Percentiles rank a stretch among this genome's conserved stretches.
Evolutionary conservation across 1,284 basidiomycete genomes (phyloP).

Genomic region (Entoloma clypeatum): DNA sequence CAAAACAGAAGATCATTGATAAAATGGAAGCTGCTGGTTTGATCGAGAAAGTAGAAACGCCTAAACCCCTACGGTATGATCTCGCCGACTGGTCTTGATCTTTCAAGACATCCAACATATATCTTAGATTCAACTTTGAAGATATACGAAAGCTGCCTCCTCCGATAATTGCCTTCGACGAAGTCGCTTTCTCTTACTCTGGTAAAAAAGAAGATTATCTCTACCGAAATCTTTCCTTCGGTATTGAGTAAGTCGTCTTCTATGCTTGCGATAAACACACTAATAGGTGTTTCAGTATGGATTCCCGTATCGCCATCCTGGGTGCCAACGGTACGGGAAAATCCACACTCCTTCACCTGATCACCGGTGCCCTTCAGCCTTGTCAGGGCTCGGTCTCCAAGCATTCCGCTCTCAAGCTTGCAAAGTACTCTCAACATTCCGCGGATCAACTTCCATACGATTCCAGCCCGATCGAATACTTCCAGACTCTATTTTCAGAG

Average conservation of each 20-base stretch:
- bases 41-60: constrained; percentile 82
- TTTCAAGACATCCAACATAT: constrained; percentile 8
- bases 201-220: constrained; percentile 86
- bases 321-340: constrained; percentile 99
- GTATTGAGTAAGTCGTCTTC: constrained; percentile 76
- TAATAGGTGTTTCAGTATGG: constrained; percentile 61
- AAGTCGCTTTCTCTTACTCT: constrained; percentile 94
- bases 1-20: constrained; percentile 99
- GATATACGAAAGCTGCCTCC: constrained; percentile 92
- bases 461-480: constrained; percentile 90
- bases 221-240: constrained; percentile 87
- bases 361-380: constrained; percentile 84
- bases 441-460: constrained; percentile 98
- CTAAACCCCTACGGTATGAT: constrained; percentile 58
- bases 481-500: constrained; percentile 74
- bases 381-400: constrained; percentile 83
- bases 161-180: constrained; percentile 94
- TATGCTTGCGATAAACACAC: background rate
- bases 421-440: constrained; percentile 97
- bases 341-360: constrained; percentile 94
- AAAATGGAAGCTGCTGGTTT: constrained; percentile 99
- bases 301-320: constrained; percentile 94
- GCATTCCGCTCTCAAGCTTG: constrained; percentile 89
- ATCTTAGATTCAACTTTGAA: constrained; percentile 84
- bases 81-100: constrained; percentile 14